Base-by-base conservation (phyloP, 352 stramenopile species). In the Globisporangium cylindrosporum region DNA sequence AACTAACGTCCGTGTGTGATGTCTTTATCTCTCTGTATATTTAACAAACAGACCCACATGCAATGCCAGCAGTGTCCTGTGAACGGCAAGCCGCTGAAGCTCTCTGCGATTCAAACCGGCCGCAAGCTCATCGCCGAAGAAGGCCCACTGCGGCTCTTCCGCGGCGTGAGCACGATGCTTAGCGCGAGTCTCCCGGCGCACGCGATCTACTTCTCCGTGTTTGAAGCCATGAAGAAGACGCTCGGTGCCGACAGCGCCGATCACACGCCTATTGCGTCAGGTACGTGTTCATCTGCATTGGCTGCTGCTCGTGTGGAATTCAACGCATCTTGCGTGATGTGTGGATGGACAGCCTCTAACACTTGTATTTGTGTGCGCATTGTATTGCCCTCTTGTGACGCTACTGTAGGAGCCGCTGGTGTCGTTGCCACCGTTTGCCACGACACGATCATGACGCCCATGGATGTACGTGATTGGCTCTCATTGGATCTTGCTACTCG, bases 371-470 rank as follows among this genome's bases (percentile, higher is more conserved):
- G n/a, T 24, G 8, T 22, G 14, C n/a, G 46, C 25, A 57, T 62
- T 53, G 24, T 36, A 29, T 29, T 29, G 27, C 27, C 15, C 2
- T 8, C 2, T 32, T 32, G 49, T 29, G 49, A 20, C 20, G 24
- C 14, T 57, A 1, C 72, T 24, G 5, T 53, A 74, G 89, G 88
- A 59, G 75, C 95, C 24, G 93, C 96, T 0, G 98, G 97, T 36
- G 97, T 97, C 1, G 77, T 97, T 3, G 97, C 97, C 1, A 98
- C 96, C 0, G 84, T 99, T 25, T 90, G 90, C n/a, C 97, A 99
- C 76, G 98, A 99, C 77, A 77, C 95, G 32, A 96, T 99, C 64
- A 99, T 99, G 95, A 99, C 96, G 9, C 97, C 98, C 9, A 96
- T 99, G 84, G 97, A 99, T 84, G 87, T 94, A 86, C 62, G 81